Evolutionary conservation across 805 yeast genomes (phyloP).

Genomic region (Crinitomyces ghanaensis): DNA sequence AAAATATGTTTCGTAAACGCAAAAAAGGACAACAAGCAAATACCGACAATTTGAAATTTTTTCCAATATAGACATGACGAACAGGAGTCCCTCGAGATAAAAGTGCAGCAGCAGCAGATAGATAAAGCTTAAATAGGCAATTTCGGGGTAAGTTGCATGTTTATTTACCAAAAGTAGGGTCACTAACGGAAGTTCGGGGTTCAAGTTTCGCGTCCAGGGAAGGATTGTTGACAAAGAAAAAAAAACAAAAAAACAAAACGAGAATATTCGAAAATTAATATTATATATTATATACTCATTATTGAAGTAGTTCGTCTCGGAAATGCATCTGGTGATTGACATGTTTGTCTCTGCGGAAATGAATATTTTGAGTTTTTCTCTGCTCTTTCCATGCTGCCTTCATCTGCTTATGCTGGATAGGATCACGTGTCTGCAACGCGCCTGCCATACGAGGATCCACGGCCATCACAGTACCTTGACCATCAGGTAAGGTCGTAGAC

Average conservation of each 20-base stretch:
- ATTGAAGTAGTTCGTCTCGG: slow-evolving; percentile 59
- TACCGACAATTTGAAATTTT: not conserved
- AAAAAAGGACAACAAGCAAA: not conserved
- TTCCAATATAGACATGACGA: not conserved
- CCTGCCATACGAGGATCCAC: slow-evolving; percentile 38
- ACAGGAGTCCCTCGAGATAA: no score
- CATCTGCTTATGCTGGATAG: slow-evolving; percentile 34
- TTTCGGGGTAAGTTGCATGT: no score
- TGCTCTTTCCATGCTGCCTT: slow-evolving; percentile 51
- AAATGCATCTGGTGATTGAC: slow-evolving; percentile 76
- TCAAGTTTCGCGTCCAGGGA: no score
- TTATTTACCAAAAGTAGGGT: no score
- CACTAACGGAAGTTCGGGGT: no score
- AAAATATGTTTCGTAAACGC: no score
- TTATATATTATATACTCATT: no score
- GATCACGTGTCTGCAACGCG: slow-evolving; percentile 23
- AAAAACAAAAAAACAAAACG: no score
- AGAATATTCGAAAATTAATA: no score
- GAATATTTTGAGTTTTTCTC: slow-evolving; percentile 36
- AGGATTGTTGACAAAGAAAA: no score
- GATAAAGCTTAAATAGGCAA: no score
- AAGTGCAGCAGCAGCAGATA: no score
- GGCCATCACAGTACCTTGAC: slow-evolving; percentile 63
- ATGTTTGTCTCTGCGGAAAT: slow-evolving; percentile 44
- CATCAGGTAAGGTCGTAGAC: slow-evolving; percentile 44